Evolutionary conservation across 164 flowering plant genomes (phyloP).

Genomic region (Saururus chinensis): DNA sequence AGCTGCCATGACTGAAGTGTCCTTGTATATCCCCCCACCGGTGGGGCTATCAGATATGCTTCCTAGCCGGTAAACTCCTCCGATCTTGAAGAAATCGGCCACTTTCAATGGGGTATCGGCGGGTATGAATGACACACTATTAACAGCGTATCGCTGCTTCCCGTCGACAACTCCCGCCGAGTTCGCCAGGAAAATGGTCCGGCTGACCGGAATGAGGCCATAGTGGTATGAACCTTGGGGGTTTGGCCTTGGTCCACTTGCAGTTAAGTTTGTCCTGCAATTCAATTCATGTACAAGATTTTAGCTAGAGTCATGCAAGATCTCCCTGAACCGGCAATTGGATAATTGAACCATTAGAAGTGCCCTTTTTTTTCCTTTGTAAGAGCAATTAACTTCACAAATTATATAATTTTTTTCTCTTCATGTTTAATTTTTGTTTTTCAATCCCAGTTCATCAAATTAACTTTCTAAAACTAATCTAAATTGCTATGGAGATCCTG

Average conservation of each 20-base stretch:
- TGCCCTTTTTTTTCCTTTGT: no score
- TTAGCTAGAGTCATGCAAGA: no score
- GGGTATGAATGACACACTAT: slow-evolving; percentile 63
- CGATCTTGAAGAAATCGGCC: slow-evolving; percentile 67
- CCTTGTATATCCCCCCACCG: slow-evolving; percentile 21
- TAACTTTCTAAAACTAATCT: no score
- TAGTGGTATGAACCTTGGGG: slow-evolving; percentile 98
- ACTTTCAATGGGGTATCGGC: slow-evolving; percentile 80
- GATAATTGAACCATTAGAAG: no score
- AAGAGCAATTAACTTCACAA: no score
- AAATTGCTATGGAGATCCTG: no score
- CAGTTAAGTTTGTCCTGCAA: slow-evolving; percentile 66
- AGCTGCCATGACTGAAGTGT: slow-evolving; percentile 71
- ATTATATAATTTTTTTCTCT: no score
- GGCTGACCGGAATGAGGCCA: slow-evolving; percentile 37
- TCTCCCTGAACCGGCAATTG: no score
- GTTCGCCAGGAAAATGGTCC: slow-evolving; percentile 47
- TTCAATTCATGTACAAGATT: background rate
- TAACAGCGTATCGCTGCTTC: slow-evolving; percentile 67
- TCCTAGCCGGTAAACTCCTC: slow-evolving; percentile 57
- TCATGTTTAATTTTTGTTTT: no score
- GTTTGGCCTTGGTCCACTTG: slow-evolving; percentile 90
- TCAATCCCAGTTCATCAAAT: no score
- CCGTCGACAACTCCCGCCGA: slow-evolving; percentile 39
- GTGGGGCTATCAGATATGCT: slow-evolving; percentile 52